Percentiles rank a stretch among this genome's conserved stretches.
These are phyloP conservation scores for Trichosanthes truncata DNA, from an alignment of 306 rosid genomes.

Conservation along the genomic window DNA sequence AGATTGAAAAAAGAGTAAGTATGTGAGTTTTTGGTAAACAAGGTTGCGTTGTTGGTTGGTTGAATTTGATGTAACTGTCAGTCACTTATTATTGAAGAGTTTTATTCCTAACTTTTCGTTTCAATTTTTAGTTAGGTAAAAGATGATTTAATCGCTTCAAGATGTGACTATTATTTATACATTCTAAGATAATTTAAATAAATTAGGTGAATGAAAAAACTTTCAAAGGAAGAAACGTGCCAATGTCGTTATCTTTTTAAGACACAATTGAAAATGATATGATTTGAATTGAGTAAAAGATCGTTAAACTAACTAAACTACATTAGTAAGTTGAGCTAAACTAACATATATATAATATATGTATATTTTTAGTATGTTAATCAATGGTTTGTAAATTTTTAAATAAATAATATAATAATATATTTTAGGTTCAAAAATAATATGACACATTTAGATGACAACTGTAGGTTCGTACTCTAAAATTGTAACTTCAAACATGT, in stretches of 20 bases:
- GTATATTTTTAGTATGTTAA: not conserved
- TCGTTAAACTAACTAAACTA: not conserved
- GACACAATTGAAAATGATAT: not conserved
- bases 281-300: not conserved
- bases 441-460: no score
- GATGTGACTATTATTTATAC: not conserved
- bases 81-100: not conserved
- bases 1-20: not conserved
- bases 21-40: not conserved
- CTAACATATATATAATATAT: not conserved
- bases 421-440: no score
- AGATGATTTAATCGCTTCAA: not conserved
- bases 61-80: conserved; percentile 1
- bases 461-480: no score
- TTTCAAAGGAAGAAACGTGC: not conserved
- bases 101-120: not conserved
- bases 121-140: not conserved
- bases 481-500: no score
- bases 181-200: not conserved
- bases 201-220: not conserved
- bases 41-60: not conserved
- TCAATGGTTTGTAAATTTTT: not conserved
- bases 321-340: not conserved
- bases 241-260: not conserved
- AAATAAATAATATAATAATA: not conserved